Evolutionary conservation across 2,329 filamentous ascomycete species (phyloP).

Genomic region (Alternaria sp.): DNA sequence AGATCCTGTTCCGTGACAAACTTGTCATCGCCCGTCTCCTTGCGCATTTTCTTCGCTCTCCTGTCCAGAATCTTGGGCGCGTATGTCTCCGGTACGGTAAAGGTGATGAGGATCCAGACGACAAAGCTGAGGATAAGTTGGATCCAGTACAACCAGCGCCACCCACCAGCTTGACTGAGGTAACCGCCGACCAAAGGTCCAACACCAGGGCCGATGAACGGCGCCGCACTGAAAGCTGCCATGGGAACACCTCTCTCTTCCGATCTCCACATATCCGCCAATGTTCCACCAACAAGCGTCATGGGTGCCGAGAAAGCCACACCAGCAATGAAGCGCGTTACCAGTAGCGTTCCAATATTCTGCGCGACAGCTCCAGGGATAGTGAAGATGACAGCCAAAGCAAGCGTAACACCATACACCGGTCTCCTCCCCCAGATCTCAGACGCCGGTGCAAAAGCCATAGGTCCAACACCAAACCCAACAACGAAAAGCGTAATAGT

Average conservation of each 20-base stretch:
- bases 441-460: constrained; percentile 78
- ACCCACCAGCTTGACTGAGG: constrained; percentile 71
- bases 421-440: constrained; percentile 75
- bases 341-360: constrained; percentile 77
- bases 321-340: constrained; percentile 78
- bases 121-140: constrained; percentile 76
- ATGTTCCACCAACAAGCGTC: constrained; percentile 81
- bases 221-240: constrained; percentile 83
- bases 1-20: constrained; percentile 84
- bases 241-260: constrained; percentile 87
- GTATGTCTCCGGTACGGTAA: constrained; percentile 91
- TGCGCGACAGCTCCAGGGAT: constrained; percentile 79
- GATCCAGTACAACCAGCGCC: constrained; percentile 89
- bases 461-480: constrained; percentile 80
- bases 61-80: constrained; percentile 76
- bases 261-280: constrained; percentile 83
- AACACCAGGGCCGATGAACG: constrained; percentile 80
- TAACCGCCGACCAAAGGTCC: constrained; percentile 71
- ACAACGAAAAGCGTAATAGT: constrained; percentile 79
- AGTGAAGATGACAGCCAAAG: constrained; percentile 76
- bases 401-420: constrained; percentile 72
- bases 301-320: constrained; percentile 86
- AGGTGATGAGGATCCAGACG: constrained; percentile 77
- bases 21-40: constrained; percentile 68
- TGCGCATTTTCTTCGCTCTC: constrained; percentile 74